Conservation (phyloP, 73 alveolate genomes). For the Diophrys appendiculata region DNA sequence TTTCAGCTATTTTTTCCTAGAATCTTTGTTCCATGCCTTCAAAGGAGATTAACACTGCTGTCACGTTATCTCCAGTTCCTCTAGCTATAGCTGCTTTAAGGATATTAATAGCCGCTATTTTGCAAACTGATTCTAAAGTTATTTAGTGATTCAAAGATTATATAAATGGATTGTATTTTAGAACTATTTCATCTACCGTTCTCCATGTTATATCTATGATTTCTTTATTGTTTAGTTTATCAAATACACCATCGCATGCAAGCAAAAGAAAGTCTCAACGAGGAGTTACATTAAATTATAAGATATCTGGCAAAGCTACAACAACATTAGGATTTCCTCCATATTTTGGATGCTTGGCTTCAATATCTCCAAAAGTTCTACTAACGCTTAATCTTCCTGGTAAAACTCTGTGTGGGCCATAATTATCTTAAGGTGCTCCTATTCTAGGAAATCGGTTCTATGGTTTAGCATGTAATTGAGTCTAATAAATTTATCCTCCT, state of each 20-base stretch:
- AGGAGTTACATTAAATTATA: slow-evolving; percentile 19
- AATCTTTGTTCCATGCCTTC: slow-evolving; percentile 61
- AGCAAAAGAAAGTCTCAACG: slow-evolving; percentile 60
- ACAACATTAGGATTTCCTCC: slow-evolving; percentile 88
- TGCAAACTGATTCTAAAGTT: slow-evolving; percentile 49
- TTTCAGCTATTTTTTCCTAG: too few species aligned
- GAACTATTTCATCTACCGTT: slow-evolving; percentile 20
- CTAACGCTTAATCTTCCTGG: slow-evolving; percentile 98
- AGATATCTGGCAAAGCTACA: slow-evolving; percentile 81
- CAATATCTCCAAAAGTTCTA: slow-evolving; percentile 89
- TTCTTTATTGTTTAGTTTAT: slow-evolving; percentile 92
- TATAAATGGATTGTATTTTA: background rate
- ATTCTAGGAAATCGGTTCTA: slow-evolving; percentile 26
- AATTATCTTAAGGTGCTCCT: slow-evolving; percentile 62
- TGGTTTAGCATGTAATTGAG: slow-evolving; percentile 25
- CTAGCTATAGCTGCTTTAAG: slow-evolving; percentile 16
- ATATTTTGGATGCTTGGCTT: slow-evolving; percentile 77
- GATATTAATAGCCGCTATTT: slow-evolving; percentile 19
- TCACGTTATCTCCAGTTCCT: slow-evolving; percentile 80
- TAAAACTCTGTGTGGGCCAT: slow-evolving; percentile 96
- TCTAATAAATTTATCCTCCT: slow-evolving; percentile 51
- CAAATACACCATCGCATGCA: slow-evolving; percentile 98
- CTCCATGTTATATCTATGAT: slow-evolving; percentile 86
- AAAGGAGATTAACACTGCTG: slow-evolving; percentile 86
- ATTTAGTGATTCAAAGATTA: background rate